phyloP scores from a whole-genome alignment of 2,329 filamentous ascomycete species.

The Beauveria sp. region DNA sequence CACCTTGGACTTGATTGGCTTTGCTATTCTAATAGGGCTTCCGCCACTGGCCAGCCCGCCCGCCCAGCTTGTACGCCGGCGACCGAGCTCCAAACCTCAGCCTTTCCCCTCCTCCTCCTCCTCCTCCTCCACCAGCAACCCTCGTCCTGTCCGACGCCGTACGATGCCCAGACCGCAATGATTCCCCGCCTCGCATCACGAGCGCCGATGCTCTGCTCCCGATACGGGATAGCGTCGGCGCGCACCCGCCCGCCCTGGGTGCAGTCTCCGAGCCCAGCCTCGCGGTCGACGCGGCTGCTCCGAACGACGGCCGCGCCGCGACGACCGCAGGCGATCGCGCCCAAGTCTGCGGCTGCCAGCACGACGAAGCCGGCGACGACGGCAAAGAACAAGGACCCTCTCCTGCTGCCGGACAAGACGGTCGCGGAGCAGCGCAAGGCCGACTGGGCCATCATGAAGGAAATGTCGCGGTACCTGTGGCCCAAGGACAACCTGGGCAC shows the following conservation, averaged over 20 bases:
- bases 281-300: slow-evolving; percentile 25
- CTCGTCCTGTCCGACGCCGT: background rate
- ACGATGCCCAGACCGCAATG: slow-evolving; percentile 20
- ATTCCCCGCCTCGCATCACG: slow-evolving; percentile 29
- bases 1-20: background rate
- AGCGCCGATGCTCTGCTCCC: slow-evolving; percentile 25
- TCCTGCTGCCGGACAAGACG: slow-evolving; percentile 35
- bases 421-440: slow-evolving; percentile 88
- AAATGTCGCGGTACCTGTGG: slow-evolving; percentile 96
- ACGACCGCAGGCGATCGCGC: slow-evolving; percentile 20
- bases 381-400: slow-evolving; percentile 23
- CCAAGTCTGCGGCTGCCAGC: slow-evolving; percentile 11
- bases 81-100: background rate
- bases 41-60: background rate
- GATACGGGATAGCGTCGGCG: slow-evolving; percentile 20
- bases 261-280: slow-evolving; percentile 19
- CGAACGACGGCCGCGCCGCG: slow-evolving; percentile 25
- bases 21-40: background rate
- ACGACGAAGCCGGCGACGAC: slow-evolving; percentile 12
- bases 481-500: slow-evolving; percentile 70
- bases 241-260: slow-evolving; percentile 23
- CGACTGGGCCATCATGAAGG: slow-evolving; percentile 97
- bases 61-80: background rate
- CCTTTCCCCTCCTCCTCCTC: no score
- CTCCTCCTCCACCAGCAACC: background rate